Percentiles rank a stretch among this genome's conserved stretches.
phyloP scores from a whole-genome alignment of 2,329 filamentous ascomycete species.

The Annulohypoxylon truncatum region DNA sequence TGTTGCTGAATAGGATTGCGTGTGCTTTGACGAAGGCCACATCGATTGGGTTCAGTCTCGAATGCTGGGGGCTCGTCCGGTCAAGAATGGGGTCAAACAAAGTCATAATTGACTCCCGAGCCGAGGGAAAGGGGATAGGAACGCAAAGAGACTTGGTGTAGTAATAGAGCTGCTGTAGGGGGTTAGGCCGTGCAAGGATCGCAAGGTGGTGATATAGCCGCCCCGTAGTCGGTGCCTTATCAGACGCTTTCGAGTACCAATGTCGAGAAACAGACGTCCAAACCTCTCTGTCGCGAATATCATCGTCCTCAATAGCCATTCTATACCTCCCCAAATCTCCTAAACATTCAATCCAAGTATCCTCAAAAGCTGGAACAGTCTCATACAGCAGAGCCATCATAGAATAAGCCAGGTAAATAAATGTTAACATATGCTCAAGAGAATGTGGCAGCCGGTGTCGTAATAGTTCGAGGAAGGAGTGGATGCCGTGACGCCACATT shows the following conservation, averaged over 20 bases:
- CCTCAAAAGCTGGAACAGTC: slow-evolving; percentile 82
- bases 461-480: slow-evolving; percentile 82
- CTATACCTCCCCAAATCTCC: slow-evolving; percentile 80
- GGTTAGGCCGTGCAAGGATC: slow-evolving; percentile 77
- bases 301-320: slow-evolving; percentile 91
- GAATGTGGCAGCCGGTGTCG: slow-evolving; percentile 79
- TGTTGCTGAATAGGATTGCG: slow-evolving; percentile 67
- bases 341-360: slow-evolving; percentile 94
- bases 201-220: slow-evolving; percentile 90
- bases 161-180: slow-evolving; percentile 76
- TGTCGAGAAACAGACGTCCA: slow-evolving; percentile 84
- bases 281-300: slow-evolving; percentile 77
- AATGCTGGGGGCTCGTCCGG: slow-evolving; percentile 45
- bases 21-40: slow-evolving; percentile 72
- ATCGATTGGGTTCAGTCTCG: slow-evolving; percentile 61
- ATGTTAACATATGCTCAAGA: slow-evolving; percentile 89
- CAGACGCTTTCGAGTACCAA: slow-evolving; percentile 88
- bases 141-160: slow-evolving; percentile 79
- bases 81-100: slow-evolving; percentile 71
- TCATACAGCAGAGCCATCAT: slow-evolving; percentile 91
- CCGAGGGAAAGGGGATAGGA: slow-evolving; percentile 72
- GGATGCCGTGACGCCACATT: slow-evolving; percentile 95
- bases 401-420: slow-evolving; percentile 88
- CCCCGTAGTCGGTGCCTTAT: slow-evolving; percentile 79
- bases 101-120: slow-evolving; percentile 76